These are phyloP conservation scores for Umbelopsis sp. DNA, from an alignment of 192 early-diverging fungal genomes.

Conservation along the genomic window DNA sequence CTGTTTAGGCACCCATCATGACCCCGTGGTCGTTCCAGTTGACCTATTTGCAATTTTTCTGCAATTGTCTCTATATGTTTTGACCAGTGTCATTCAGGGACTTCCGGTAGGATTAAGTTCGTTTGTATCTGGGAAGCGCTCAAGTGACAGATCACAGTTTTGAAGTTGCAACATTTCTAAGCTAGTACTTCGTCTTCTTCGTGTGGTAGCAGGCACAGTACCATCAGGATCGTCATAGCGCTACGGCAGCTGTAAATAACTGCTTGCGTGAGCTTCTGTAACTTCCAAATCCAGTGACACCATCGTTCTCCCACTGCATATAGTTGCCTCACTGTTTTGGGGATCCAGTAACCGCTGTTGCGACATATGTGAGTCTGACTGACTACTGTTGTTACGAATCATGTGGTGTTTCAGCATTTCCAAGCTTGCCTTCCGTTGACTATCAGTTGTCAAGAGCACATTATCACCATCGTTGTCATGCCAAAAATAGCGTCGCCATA, in stretches of 20 bases:
- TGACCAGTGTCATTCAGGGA: not conserved
- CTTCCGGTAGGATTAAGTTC: not conserved
- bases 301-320: not conserved
- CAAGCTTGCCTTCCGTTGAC: not conserved
- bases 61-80: not conserved
- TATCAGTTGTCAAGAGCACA: not conserved
- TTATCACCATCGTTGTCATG: not conserved
- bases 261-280: not conserved
- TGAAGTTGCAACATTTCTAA: not conserved
- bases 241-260: not conserved
- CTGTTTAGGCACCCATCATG: too few species aligned
- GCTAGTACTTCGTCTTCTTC: conserved; percentile 7
- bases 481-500: conserved; percentile 8
- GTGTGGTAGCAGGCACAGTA: not conserved
- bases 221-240: not conserved
- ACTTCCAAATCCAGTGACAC: not conserved
- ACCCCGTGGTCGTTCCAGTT: too few species aligned
- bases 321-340: conserved; percentile 5
- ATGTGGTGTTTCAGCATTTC: not conserved
- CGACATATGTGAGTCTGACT: not conserved
- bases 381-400: not conserved
- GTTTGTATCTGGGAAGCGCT: not conserved
- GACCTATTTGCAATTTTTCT: too few species aligned
- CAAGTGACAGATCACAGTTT: not conserved
- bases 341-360: not conserved